A percentile compares a stretch with the other conserved stretches of the same genome.
phyloP scores from a whole-genome alignment of 768 basidiomycete species.

The Russula griseocarnosa region DNA sequence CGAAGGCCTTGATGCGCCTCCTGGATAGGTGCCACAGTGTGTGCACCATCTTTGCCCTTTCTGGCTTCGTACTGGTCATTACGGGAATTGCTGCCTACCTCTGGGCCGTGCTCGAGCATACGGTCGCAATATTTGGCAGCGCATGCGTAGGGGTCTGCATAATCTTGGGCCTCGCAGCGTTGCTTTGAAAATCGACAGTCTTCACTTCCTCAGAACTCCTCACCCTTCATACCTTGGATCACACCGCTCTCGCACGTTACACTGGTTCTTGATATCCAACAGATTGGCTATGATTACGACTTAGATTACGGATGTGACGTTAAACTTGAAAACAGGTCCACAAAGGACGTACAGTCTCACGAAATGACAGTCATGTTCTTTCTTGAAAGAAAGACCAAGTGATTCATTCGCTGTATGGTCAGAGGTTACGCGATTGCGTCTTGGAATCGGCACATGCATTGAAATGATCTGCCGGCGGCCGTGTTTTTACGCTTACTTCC shows the following conservation, averaged over 20 bases:
- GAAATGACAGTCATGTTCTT: not conserved
- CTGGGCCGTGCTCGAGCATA: conserved; percentile 18
- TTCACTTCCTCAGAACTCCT: too few relatives aligned
- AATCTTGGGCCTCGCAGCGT: conserved; percentile 13
- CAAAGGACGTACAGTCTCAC: not conserved
- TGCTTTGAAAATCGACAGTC: conserved; percentile 6
- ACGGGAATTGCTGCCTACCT: conserved; percentile 21
- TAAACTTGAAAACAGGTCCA: not conserved
- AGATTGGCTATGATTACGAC: not conserved
- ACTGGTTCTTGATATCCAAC: not conserved
- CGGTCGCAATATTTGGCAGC: conserved; percentile 25
- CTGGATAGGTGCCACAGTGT: conserved; percentile 22
- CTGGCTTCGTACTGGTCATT: conserved; percentile 22
- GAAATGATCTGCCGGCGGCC: not conserved
- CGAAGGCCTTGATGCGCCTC: conserved; percentile 17
- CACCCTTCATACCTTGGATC: not conserved
- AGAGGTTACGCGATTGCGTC: not conserved
- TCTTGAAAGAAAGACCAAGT: not conserved
- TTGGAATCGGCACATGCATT: not conserved
- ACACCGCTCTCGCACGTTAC: not conserved
- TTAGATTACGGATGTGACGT: not conserved
- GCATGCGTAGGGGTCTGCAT: conserved; percentile 18
- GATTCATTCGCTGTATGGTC: not conserved
- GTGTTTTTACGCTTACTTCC: not conserved
- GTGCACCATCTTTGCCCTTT: conserved; percentile 18